Evolutionary conservation across 768 basidiomycete species (phyloP), one percentile per base, ranked within the genome.

Genomic region (Mycena vitilis): DNA sequence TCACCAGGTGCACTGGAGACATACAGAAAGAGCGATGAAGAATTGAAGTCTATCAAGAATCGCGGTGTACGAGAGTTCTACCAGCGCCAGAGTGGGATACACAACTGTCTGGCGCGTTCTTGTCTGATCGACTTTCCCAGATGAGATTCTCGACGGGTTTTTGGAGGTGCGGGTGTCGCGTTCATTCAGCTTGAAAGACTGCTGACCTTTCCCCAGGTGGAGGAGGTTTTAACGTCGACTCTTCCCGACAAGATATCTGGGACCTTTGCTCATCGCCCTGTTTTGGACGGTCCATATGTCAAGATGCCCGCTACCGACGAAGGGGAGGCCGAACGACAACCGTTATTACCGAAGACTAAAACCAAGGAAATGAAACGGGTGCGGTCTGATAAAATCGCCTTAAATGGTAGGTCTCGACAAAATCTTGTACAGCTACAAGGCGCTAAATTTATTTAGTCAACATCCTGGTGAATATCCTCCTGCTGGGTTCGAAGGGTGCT

Each of bases 131-230:
- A 56, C 13, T 45, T 40, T 40, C 15, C 7, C 18, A 71, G 70
- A 71, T 59, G 71, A 62, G 23, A 68, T 66, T 40, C 64, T 71
- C 2, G 71, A 71, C 47, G 63, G 71, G 5, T 71, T 71, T 49
- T 37, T 55, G 12, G 71, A 71, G 44, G 30, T 30, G 30, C 30
- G 2, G 30, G 30, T 30, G 30, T 30, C 30, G n/a, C n/a, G n/a
- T n/a, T 30, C 30, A 30, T 30, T 30, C n/a, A n/a, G n/a, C 30
- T 30, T 53, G 9, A 37, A n/a, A n/a, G 20, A 2, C 38, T n/a
- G n/a, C n/a, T 30, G 30, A 30, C 30, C 30, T 30, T 30, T 30
- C 44, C 49, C 7, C 67, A 71, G 44, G 71, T 69, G 9, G 71
- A 72, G 52, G 64, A 55, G 36, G 64, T 72, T 25, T 52, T 72